Conservation (phyloP, 163 green algal species). For the Volvox carteri region DNA sequence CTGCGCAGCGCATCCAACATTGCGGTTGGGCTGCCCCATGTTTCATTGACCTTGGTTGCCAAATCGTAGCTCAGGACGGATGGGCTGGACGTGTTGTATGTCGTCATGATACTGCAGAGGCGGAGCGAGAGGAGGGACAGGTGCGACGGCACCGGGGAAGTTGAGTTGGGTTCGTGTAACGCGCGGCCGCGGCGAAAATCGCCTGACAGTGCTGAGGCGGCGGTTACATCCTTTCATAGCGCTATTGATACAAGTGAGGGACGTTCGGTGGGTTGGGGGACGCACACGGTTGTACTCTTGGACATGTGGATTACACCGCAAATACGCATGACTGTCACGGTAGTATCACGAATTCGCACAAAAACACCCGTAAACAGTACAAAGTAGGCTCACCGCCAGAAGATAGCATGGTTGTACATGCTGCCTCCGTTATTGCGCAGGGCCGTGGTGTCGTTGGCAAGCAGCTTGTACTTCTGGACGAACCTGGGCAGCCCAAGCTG, state of each 20-base stretch:
- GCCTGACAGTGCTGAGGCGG: no score
- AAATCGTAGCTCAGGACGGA: neutral
- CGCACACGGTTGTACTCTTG: no score
- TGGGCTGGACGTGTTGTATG: slow-evolving; percentile 36
- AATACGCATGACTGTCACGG: no score
- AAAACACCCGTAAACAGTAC: no score
- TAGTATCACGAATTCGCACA: no score
- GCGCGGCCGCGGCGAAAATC: no score
- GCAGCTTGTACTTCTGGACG: slow-evolving; percentile 11
- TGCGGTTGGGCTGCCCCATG: slow-evolving; percentile 11
- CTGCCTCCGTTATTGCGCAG: slow-evolving; percentile 49
- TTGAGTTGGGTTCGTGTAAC: no score
- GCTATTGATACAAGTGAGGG: no score
- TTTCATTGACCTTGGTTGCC: neutral
- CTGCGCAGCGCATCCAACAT: slow-evolving; percentile 29
- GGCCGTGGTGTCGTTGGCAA: slow-evolving; percentile 3
- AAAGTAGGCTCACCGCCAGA: slow-evolving; percentile 87
- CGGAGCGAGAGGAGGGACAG: neutral
- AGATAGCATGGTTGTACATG: slow-evolving; percentile 92
- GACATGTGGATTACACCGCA: no score
- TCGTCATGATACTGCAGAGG: slow-evolving; percentile 44
- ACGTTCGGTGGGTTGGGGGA: no score
- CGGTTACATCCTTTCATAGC: no score
- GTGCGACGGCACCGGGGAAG: no score
- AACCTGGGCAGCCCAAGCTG: slow-evolving; percentile 33